Evolutionary conservation across 2,329 filamentous ascomycete species (phyloP).

Genomic region (Aspergillus candidus): DNA sequence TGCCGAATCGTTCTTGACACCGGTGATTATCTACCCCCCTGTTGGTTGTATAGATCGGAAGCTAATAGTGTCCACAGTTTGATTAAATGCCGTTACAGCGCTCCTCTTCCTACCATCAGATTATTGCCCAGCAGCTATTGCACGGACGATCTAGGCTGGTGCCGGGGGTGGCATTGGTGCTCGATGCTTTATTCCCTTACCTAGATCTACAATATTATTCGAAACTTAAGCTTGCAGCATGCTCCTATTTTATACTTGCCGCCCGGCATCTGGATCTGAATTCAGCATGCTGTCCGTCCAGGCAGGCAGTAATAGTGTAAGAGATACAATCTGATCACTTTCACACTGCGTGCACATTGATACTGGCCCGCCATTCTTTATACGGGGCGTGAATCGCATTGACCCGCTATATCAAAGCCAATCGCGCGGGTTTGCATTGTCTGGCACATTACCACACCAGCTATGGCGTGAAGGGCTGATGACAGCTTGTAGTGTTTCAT

Average conservation of each 20-base stretch:
- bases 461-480: too few relatives aligned
- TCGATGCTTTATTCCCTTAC: slow-evolving; percentile 10
- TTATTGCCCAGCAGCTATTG: slow-evolving; percentile 10
- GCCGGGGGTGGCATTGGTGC: slow-evolving; percentile 11
- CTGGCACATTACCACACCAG: too few relatives aligned
- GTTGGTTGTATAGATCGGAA: background rate
- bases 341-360: too few relatives aligned
- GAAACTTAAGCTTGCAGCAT: slow-evolving; percentile 5
- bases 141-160: slow-evolving; percentile 22
- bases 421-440: too few relatives aligned
- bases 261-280: background rate
- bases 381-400: too few relatives aligned
- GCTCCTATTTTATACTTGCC: background rate
- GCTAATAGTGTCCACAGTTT: slow-evolving; percentile 16
- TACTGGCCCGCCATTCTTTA: too few relatives aligned
- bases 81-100: slow-evolving; percentile 17
- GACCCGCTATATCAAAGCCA: too few relatives aligned
- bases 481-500: too few relatives aligned
- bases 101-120: too few relatives aligned
- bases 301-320: too few relatives aligned
- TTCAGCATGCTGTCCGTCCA: too few relatives aligned
- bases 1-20: slow-evolving; percentile 95
- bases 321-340: too few relatives aligned
- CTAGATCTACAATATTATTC: slow-evolving; percentile 8
- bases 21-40: slow-evolving; percentile 48